Percentiles rank a stretch among this genome's conserved stretches.
These are phyloP conservation scores for Andrographis paniculata DNA, from an alignment of 305 asterid species.

Conservation along the genomic window DNA sequence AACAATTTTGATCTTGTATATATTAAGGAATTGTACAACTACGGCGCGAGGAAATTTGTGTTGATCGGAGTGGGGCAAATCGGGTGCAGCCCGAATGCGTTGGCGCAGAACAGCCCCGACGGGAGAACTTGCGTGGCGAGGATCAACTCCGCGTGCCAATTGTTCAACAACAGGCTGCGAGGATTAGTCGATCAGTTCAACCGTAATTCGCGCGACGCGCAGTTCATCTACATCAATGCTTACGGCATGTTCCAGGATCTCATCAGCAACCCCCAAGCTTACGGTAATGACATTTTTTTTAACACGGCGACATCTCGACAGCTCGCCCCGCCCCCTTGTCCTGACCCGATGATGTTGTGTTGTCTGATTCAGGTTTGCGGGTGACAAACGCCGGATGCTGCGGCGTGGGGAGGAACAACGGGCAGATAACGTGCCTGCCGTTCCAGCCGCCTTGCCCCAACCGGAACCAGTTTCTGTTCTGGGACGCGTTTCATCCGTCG, in stretches of 20 bases:
- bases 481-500: constrained; percentile 87
- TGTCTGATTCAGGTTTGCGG: constrained; percentile 29
- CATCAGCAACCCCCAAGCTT: constrained; percentile 46
- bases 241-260: constrained; percentile 72
- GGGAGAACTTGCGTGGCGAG: constrained; percentile 59
- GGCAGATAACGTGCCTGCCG: constrained; percentile 76
- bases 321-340: too few species aligned
- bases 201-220: constrained; percentile 43
- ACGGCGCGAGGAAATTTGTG: constrained; percentile 72
- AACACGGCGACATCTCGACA: not conserved
- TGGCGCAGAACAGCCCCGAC: constrained; percentile 77
- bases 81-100: constrained; percentile 81
- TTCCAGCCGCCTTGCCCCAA: constrained; percentile 51
- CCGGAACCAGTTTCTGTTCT: constrained; percentile 49
- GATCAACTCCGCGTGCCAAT: constrained; percentile 47
- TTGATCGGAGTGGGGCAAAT: constrained; percentile 65
- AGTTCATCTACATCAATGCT: constrained; percentile 54
- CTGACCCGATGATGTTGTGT: not conserved
- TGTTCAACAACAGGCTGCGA: constrained; percentile 54
- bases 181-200: constrained; percentile 47
- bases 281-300: constrained; percentile 29
- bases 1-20: too few species aligned
- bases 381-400: constrained; percentile 71
- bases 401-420: constrained; percentile 83
- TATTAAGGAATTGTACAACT: constrained; percentile 42